phyloP scores from a whole-genome alignment of 257 asterid species.

The Striga asiatica region DNA sequence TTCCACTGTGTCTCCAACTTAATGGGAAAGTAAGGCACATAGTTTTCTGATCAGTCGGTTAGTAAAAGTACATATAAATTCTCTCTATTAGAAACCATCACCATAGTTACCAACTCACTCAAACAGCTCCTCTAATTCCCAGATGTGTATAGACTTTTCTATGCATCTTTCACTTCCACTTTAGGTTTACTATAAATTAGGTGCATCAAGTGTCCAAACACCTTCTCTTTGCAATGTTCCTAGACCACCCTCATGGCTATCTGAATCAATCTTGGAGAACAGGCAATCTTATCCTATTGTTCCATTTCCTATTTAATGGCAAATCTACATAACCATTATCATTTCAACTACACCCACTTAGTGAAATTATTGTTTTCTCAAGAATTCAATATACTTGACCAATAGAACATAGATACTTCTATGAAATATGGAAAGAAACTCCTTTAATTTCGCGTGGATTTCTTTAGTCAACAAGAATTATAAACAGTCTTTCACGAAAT shows the following conservation, averaged over 20 bases:
- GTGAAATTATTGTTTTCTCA: too few species aligned
- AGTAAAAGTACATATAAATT: neutral
- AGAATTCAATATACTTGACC: too few species aligned
- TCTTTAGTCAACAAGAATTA: neutral
- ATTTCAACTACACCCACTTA: too few species aligned
- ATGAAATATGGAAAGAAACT: neutral
- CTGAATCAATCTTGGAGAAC: neutral
- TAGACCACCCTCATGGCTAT: neutral
- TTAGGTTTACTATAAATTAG: conserved; percentile 1
- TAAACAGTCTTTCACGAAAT: neutral
- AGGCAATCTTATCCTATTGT: neutral
- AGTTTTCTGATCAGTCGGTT: neutral
- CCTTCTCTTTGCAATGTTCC: neutral
- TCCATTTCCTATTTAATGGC: neutral
- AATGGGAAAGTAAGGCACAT: neutral
- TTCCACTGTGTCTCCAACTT: conserved; percentile 8
- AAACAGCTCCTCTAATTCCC: neutral
- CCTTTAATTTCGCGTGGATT: too few species aligned
- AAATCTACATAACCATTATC: neutral
- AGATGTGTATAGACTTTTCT: too few species aligned
- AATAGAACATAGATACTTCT: neutral
- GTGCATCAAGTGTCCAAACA: neutral
- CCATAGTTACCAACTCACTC: conserved; percentile 6
- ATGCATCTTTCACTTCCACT: neutral
- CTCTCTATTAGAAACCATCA: neutral